Conservation (phyloP, 352 stramenopile species). For the Phytophthora podocarpi region DNA sequence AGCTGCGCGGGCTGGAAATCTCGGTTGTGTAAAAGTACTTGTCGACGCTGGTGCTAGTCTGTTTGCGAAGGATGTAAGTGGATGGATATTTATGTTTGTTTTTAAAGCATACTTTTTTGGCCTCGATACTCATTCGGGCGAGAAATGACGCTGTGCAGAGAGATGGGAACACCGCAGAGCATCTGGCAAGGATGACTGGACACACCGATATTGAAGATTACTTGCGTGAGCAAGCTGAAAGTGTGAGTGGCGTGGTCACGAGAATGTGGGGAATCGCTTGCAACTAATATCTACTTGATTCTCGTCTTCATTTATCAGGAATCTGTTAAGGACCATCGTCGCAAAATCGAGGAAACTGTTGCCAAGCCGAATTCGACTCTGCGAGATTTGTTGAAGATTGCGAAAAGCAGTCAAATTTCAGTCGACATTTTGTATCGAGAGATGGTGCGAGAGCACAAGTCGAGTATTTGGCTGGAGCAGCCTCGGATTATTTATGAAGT, state of each 20-base stretch:
- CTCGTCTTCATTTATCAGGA: slow-evolving; percentile 43
- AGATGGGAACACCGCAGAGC: slow-evolving; percentile 79
- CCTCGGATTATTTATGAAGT: slow-evolving; percentile 86
- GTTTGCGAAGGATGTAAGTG: slow-evolving; percentile 76
- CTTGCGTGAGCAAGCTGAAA: slow-evolving; percentile 81
- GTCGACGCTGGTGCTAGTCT: slow-evolving; percentile 71
- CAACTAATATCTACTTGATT: background rate
- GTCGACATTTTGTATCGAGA: slow-evolving; percentile 83
- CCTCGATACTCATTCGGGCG: background rate
- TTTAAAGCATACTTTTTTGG: background rate
- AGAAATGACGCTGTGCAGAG: slow-evolving; percentile 36
- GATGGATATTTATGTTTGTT: background rate
- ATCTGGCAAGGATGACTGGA: slow-evolving; percentile 59
- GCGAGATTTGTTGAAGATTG: slow-evolving; percentile 66
- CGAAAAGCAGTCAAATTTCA: slow-evolving; percentile 66
- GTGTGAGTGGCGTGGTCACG: slow-evolving; percentile 44
- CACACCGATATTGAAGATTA: slow-evolving; percentile 80
- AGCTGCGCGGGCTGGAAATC: slow-evolving; percentile 78
- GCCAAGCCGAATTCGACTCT: slow-evolving; percentile 61
- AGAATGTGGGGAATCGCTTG: background rate
- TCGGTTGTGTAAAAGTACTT: slow-evolving; percentile 75
- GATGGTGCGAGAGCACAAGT: slow-evolving; percentile 75
- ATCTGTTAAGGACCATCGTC: slow-evolving; percentile 84
- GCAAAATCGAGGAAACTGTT: slow-evolving; percentile 85
- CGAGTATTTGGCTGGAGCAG: slow-evolving; percentile 72